Evolutionary conservation across 2,329 filamentous ascomycete genomes (phyloP).

Genomic region (Coniochaeta hoffmannii): DNA sequence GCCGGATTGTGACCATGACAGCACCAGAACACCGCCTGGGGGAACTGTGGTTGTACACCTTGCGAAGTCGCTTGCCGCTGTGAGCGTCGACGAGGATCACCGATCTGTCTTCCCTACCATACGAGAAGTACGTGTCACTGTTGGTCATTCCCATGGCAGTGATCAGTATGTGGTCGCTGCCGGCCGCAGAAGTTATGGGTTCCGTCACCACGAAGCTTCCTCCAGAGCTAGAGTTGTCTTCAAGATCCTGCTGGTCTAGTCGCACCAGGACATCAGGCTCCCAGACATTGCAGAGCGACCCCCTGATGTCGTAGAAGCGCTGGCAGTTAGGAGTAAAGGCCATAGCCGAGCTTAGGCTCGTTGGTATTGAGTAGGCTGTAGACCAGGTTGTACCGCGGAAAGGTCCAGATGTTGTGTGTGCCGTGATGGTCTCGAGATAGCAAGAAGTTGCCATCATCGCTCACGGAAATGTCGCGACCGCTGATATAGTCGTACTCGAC

Average conservation of each 20-base stretch:
- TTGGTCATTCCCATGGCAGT: background rate
- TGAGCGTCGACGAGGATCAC: background rate
- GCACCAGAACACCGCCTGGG: background rate
- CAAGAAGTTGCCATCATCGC: constrained; percentile 1
- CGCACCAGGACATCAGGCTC: constrained; percentile 2
- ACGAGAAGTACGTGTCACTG: constrained; percentile 1
- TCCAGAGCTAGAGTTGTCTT: background rate
- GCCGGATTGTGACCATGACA: constrained; percentile 1
- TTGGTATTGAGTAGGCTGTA: background rate
- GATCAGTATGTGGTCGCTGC: background rate
- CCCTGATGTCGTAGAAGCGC: constrained; percentile 4
- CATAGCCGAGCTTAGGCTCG: background rate
- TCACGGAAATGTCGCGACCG: background rate
- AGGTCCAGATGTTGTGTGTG: background rate
- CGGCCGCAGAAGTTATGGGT: background rate
- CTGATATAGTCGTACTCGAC: constrained; percentile 1
- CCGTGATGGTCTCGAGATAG: background rate
- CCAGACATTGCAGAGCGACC: background rate
- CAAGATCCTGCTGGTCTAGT: background rate
- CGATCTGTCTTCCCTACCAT: constrained; percentile 2
- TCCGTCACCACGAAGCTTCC: constrained; percentile 1
- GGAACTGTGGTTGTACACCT: constrained; percentile 2
- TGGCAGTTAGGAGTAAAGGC: constrained; percentile 1
- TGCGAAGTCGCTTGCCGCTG: constrained; percentile 1
- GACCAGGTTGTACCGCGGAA: background rate